A percentile compares a stretch with the other conserved stretches of the same genome.
These are phyloP conservation scores for Salvia rosmarinus DNA, from an alignment of 257 asterid species.

Conservation along the genomic window DNA sequence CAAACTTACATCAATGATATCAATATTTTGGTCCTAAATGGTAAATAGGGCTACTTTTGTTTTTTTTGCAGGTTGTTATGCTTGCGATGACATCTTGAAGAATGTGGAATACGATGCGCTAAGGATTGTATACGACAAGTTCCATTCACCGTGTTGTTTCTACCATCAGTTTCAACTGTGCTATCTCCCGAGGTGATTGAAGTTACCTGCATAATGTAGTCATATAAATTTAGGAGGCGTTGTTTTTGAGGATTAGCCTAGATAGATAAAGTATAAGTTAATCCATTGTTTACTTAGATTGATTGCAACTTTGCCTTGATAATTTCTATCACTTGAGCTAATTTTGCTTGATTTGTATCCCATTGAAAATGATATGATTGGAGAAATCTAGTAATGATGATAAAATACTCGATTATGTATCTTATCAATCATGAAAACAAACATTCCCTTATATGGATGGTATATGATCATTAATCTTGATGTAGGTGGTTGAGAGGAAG, in stretches of 20 bases:
- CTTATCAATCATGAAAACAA: too few relatives aligned
- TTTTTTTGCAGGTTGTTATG: constrained; percentile 86
- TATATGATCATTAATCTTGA: background rate
- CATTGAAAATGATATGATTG: too few relatives aligned
- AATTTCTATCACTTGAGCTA: too few relatives aligned
- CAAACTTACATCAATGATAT: background rate
- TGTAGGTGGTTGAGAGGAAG: constrained; percentile 82
- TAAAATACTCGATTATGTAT: too few relatives aligned
- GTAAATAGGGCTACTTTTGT: background rate
- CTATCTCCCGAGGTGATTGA: constrained; percentile 87
- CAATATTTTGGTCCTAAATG: background rate
- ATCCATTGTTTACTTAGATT: too few relatives aligned
- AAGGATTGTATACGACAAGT: constrained; percentile 84
- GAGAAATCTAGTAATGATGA: too few relatives aligned
- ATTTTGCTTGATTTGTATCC: too few relatives aligned
- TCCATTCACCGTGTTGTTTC: constrained; percentile 81
- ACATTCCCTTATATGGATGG: background rate
- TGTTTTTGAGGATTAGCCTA: too few relatives aligned
- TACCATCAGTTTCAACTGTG: constrained; percentile 80
- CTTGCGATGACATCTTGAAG: constrained; percentile 96
- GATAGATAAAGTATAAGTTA: too few relatives aligned
- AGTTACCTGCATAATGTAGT: background rate
- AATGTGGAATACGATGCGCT: constrained; percentile 87
- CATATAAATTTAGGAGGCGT: background rate
- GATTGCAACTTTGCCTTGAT: too few relatives aligned